Conservation (phyloP, 2,329 filamentous ascomycete species). For the Scytalidium lignicola region DNA sequence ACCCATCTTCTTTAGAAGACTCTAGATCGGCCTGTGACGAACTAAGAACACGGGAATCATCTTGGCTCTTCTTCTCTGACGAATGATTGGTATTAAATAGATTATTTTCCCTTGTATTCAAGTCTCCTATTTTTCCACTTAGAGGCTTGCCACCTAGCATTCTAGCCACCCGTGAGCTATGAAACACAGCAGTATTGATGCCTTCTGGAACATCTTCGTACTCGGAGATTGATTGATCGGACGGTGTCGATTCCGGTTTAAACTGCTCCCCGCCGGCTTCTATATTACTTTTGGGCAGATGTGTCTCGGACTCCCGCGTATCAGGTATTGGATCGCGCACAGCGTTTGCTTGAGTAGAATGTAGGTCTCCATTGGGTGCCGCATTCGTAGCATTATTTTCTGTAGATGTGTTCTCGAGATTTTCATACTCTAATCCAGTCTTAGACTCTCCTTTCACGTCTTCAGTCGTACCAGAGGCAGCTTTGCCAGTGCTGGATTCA, state of each 20-base stretch:
- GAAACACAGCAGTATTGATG: slow-evolving; percentile 56
- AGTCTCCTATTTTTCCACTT: slow-evolving; percentile 7
- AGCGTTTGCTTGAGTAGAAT: too few species aligned
- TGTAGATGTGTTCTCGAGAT: slow-evolving; percentile 41
- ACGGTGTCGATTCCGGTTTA: slow-evolving; percentile 6
- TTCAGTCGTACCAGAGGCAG: slow-evolving; percentile 1
- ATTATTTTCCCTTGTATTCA: slow-evolving; percentile 24
- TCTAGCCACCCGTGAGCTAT: slow-evolving; percentile 51
- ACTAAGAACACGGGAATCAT: background rate
- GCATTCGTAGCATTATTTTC: slow-evolving; percentile 34
- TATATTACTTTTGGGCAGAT: slow-evolving; percentile 13
- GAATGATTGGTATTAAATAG: background rate
- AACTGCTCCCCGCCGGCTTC: slow-evolving; percentile 18
- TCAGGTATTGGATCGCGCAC: slow-evolving; percentile 6
- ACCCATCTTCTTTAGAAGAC: background rate
- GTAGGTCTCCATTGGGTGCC: too few species aligned
- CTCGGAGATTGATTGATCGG: slow-evolving; percentile 23
- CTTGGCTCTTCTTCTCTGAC: too few species aligned
- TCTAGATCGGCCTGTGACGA: background rate
- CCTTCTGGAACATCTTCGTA: slow-evolving; percentile 49
- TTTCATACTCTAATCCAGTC: slow-evolving; percentile 42
- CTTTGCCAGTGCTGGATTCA: background rate
- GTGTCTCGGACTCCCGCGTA: slow-evolving; percentile 15
- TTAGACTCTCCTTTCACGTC: slow-evolving; percentile 11
- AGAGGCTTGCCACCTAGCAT: slow-evolving; percentile 44